Base-by-base conservation (phyloP, 345 rosid genomes). In the Eucalyptus brandiana region DNA sequence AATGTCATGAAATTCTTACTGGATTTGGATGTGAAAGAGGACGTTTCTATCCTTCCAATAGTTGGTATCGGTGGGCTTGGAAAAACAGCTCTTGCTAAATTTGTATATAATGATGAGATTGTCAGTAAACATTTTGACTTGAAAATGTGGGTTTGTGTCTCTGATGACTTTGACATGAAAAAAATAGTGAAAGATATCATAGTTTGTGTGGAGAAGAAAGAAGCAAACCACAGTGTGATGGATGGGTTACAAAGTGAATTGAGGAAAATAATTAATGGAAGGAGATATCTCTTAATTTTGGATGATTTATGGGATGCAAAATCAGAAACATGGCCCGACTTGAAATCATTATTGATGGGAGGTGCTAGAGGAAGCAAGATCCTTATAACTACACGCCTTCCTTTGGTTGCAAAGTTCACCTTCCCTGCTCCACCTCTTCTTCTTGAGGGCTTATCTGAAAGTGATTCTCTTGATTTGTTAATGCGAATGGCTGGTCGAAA, bases 351-450 rank as follows among this genome's bases (percentile, higher is more conserved):
- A 18, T n/a, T 83, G 16, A 7, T 10, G 18, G 65, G 2, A 45
- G 86, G 69, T 34, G 69, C 37, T 16, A 53, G 34, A 34, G 89
- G 89, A 47, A 72, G 69, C 80, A 88, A 88, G 87, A 80, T 88
- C 49, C 21, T 88, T 24, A 56, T 69, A 18, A 88, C 89, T 21
- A 28, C 89, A 13, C 89, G 89, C 2, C 13, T 9, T 69, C 10
- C 0, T 3, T 16, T 0, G 23, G 89, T 88, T 14, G 86, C 89
- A 3, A 0, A 28, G 0, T 69, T 34, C 7, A 88, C 40, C 30
- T 6, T 3, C 23, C 23, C 37, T 4, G 2, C 44, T 21, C 0
- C 28, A 2, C 7, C 60, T 16, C 7, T 32, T 49, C 6, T 7
- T 44, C 47, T 88, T 5, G 7, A 4, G 7, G 86, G 49, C 0